These are phyloP conservation scores for Gossypium ekmanianum DNA, from an alignment of 345 rosid species.

Conservation along the genomic window DNA sequence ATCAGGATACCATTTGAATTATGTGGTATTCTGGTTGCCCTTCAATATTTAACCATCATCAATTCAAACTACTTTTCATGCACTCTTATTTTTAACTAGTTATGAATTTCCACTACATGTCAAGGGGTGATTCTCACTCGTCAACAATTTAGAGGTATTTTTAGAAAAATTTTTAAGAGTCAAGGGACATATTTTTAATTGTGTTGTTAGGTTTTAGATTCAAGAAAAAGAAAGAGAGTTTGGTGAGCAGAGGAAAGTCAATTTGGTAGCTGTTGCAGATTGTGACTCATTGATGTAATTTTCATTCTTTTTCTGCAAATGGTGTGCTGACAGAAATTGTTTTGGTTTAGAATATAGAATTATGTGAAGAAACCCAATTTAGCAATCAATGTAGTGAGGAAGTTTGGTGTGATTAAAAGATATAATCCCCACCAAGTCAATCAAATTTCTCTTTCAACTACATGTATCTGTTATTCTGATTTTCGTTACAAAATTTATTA, in stretches of 20 bases:
- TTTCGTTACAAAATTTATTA: background rate
- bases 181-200: too few relatives aligned
- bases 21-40: too few relatives aligned
- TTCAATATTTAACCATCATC: too few relatives aligned
- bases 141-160: too few relatives aligned
- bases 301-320: slow-evolving; percentile 3
- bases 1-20: too few relatives aligned
- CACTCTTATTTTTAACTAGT: too few relatives aligned
- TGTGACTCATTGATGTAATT: background rate
- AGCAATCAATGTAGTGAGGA: slow-evolving; percentile 10
- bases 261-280: background rate
- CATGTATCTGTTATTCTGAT: background rate
- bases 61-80: too few relatives aligned
- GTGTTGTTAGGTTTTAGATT: background rate
- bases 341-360: background rate
- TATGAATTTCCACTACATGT: too few relatives aligned
- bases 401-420: slow-evolving; percentile 10
- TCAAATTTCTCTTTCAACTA: background rate
- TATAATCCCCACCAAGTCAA: background rate
- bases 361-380: background rate
- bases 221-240: background rate
- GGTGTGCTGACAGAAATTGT: background rate
- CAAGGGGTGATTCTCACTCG: too few relatives aligned
- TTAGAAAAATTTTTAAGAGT: too few relatives aligned
- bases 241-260: slow-evolving; percentile 16